Conservation (phyloP, 129 eudicot genomes). For the Flaveria trinervia region DNA sequence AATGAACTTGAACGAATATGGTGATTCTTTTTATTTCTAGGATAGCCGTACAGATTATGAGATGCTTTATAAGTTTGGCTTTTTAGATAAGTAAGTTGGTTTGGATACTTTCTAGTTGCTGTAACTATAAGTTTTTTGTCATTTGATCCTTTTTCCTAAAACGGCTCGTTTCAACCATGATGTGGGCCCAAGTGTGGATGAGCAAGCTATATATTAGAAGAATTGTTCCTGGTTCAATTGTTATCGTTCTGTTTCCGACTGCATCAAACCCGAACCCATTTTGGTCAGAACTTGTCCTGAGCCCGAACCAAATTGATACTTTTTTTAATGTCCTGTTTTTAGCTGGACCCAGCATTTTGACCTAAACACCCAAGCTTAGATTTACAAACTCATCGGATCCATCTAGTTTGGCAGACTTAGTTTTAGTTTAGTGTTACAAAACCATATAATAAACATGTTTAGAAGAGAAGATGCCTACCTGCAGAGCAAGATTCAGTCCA, state of each 20-base stretch:
- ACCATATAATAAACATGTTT: background rate
- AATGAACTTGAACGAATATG: background rate
- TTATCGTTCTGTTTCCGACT: no score
- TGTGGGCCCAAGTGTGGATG: no score
- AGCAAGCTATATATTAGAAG: no score
- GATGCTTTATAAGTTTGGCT: background rate
- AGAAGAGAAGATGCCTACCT: slow-evolving; percentile 45
- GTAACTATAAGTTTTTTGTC: background rate
- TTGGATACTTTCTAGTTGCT: background rate
- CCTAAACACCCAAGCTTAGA: background rate
- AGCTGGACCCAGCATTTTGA: background rate
- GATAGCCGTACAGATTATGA: no score
- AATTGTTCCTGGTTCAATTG: no score
- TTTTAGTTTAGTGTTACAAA: background rate
- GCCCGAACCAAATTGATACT: no score
- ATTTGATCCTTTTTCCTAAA: background rate
- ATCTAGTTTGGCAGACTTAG: no score
- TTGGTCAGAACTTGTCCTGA: background rate
- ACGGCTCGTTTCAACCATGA: background rate
- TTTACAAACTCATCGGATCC: no score
- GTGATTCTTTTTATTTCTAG: background rate
- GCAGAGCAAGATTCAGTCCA: slow-evolving; percentile 83
- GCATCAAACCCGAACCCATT: background rate
- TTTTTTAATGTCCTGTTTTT: no score
- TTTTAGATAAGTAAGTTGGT: background rate